Conservation (phyloP, 768 basidiomycete genomes). For the Mycena filopes region DNA sequence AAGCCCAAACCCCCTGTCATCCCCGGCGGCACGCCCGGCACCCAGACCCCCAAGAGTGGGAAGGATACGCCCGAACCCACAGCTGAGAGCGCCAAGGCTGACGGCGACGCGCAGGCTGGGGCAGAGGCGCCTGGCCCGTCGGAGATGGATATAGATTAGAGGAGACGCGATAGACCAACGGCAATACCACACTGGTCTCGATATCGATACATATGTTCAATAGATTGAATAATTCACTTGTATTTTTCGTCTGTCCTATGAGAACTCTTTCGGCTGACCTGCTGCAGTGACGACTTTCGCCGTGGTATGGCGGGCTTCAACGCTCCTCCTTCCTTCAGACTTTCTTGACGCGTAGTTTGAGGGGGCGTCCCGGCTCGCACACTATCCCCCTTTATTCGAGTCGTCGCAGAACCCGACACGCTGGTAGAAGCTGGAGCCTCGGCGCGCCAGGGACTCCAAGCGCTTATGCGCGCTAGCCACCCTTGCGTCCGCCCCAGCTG, state of each 20-base stretch:
- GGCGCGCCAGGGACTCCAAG: too few species aligned
- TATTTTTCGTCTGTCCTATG: conserved; percentile 9
- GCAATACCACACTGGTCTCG: conserved; percentile 22
- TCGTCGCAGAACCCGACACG: background rate
- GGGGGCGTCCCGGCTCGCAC: background rate
- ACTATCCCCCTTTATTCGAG: conserved; percentile 6
- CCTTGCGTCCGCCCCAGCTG: conserved; percentile 42
- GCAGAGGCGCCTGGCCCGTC: conserved; percentile 60
- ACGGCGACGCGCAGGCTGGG: conserved; percentile 36
- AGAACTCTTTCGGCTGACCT: background rate
- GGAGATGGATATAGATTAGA: conserved; percentile 90
- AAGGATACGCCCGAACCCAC: conserved; percentile 65
- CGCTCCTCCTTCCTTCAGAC: background rate
- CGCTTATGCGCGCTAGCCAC: conserved; percentile 43
- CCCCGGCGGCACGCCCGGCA: conserved; percentile 62
- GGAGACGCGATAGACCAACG: conserved; percentile 14
- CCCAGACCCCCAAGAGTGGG: conserved; percentile 79
- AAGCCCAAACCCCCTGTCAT: conserved; percentile 86
- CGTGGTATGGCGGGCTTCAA: conserved; percentile 11
- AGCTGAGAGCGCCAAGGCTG: conserved; percentile 46
- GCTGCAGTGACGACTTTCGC: conserved; percentile 16
- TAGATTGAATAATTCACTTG: conserved; percentile 32
- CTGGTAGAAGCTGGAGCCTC: background rate
- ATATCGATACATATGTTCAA: conserved; percentile 5
- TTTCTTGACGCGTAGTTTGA: conserved; percentile 20